phyloP scores from a whole-genome alignment of 441 rosid species.

The Gossypium trilobum region DNA sequence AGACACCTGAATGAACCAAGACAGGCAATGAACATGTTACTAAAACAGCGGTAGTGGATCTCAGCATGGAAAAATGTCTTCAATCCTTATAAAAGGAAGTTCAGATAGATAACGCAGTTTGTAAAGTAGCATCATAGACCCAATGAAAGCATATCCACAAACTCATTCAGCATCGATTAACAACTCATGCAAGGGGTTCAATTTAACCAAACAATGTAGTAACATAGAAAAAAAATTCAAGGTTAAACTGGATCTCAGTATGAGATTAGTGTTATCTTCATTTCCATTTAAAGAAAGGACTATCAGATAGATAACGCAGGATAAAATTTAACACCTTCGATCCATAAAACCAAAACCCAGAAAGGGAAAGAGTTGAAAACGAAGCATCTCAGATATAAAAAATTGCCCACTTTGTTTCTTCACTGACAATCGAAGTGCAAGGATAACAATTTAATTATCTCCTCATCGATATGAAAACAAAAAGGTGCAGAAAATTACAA shows the following conservation, averaged over 20 bases:
- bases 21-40: not conserved
- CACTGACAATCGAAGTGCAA: conserved; percentile 70
- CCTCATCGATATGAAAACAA: conserved; percentile 32
- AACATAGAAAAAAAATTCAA: not conserved
- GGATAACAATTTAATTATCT: conserved; percentile 52
- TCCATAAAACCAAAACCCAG: conserved; percentile 13
- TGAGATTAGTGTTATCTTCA: conserved; percentile 24
- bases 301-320: conserved; percentile 45
- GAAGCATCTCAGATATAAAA: conserved; percentile 52
- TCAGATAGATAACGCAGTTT: conserved; percentile 46
- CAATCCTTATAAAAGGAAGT: conserved; percentile 2
- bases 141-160: conserved; percentile 10
- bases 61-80: conserved; percentile 10
- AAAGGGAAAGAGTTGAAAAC: not conserved
- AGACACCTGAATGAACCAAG: not conserved
- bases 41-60: conserved; percentile 3
- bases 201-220: not conserved
- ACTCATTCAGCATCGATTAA: not conserved
- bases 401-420: conserved; percentile 46
- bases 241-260: conserved; percentile 28
- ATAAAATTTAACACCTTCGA: conserved; percentile 28
- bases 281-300: conserved; percentile 23
- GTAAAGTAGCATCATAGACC: conserved; percentile 28
- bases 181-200: not conserved
- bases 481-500: not conserved